Evolutionary conservation across 768 basidiomycete genomes (phyloP).

Genomic region (Russula griseocarnosa): DNA sequence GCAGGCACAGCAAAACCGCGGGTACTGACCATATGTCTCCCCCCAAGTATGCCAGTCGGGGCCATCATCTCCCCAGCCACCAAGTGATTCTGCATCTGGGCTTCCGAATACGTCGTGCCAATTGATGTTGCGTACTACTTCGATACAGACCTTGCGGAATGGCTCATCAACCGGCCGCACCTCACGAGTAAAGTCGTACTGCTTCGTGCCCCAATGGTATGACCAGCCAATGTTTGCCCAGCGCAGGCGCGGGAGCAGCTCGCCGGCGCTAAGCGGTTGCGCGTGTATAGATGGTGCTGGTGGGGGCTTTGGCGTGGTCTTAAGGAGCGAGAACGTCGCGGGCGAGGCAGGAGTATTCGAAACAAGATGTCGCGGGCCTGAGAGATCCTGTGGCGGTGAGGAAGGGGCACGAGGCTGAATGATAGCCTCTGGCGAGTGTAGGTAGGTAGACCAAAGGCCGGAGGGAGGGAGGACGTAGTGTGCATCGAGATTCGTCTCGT

Average conservation of each 20-base stretch:
- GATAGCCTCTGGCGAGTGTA: slow-evolving; percentile 37
- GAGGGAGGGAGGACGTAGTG: slow-evolving; percentile 74
- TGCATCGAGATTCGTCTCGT: slow-evolving; percentile 84
- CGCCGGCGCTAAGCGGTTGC: slow-evolving; percentile 45
- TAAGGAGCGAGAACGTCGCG: slow-evolving; percentile 51
- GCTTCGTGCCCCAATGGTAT: slow-evolving; percentile 96
- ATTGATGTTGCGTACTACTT: slow-evolving; percentile 56
- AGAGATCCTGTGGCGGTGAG: slow-evolving; percentile 28
- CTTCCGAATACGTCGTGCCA: slow-evolving; percentile 65
- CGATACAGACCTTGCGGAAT: slow-evolving; percentile 55
- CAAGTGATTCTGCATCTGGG: slow-evolving; percentile 27
- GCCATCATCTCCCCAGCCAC: slow-evolving; percentile 50
- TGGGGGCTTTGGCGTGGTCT: slow-evolving; percentile 54
- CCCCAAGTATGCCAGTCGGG: slow-evolving; percentile 73
- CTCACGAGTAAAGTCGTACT: slow-evolving; percentile 81
- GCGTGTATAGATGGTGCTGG: slow-evolving; percentile 62
- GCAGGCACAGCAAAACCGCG: background rate
- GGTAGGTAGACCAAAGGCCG: slow-evolving; percentile 72
- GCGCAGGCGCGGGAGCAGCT: slow-evolving; percentile 71
- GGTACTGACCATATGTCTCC: slow-evolving; percentile 64
- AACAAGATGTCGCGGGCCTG: slow-evolving; percentile 63
- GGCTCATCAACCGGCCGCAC: slow-evolving; percentile 57
- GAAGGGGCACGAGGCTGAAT: slow-evolving; percentile 48
- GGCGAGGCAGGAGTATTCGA: slow-evolving; percentile 66
- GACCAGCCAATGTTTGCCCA: slow-evolving; percentile 97